Conservation (phyloP, 2,329 filamentous ascomycete genomes). For the Aspergillus jensenii region DNA sequence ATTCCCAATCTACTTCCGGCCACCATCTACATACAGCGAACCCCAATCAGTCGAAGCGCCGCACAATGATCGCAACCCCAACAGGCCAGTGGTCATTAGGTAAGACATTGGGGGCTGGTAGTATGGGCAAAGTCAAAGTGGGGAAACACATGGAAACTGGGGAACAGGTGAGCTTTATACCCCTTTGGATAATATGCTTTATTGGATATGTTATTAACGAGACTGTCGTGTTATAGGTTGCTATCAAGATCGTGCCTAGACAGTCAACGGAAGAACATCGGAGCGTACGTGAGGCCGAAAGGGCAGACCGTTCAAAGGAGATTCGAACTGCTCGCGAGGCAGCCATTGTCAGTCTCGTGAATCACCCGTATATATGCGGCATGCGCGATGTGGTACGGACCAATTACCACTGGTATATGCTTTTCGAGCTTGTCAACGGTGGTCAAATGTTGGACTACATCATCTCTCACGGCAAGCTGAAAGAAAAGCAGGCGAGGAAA, state of each 20-base stretch:
- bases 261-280: constrained; percentile 83
- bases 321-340: constrained; percentile 92
- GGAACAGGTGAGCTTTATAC: constrained; percentile 70
- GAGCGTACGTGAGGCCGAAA: constrained; percentile 71
- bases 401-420: constrained; percentile 99
- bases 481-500: constrained; percentile 97
- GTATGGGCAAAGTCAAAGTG: constrained; percentile 98
- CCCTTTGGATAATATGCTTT: neutral
- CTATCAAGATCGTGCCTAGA: constrained; percentile 94
- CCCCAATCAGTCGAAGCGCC: constrained; percentile 49
- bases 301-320: constrained; percentile 94
- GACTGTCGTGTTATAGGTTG: constrained; percentile 60
- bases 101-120: constrained; percentile 95
- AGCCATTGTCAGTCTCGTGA: constrained; percentile 90
- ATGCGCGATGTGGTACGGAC: constrained; percentile 94
- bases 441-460: constrained; percentile 99
- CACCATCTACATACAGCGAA: constrained; percentile 31
- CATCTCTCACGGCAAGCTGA: constrained; percentile 94
- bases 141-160: constrained; percentile 85
- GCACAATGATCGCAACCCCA: constrained; percentile 84
- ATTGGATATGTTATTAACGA: neutral
- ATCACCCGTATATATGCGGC: constrained; percentile 93
- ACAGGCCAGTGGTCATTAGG: constrained; percentile 93
- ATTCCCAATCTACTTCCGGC: constrained; percentile 47
- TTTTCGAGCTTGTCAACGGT: constrained; percentile 98